Evolutionary conservation across 176 grass and related monocot species (phyloP).

Genomic region (Triticum aestivum): DNA sequence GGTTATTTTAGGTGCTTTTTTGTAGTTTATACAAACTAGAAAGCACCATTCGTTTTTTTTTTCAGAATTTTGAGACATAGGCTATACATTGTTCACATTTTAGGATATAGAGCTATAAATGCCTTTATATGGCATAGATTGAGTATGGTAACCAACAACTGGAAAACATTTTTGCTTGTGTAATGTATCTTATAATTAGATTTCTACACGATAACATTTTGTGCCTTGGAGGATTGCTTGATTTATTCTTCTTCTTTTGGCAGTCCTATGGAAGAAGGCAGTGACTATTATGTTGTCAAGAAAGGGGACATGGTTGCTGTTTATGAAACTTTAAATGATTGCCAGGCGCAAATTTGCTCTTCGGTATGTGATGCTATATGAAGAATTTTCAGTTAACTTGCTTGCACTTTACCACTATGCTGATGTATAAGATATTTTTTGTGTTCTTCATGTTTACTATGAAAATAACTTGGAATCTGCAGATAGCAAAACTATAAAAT

Average conservation of each 20-base stretch:
- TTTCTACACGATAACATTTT: neutral
- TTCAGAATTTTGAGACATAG: neutral
- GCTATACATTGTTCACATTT: neutral
- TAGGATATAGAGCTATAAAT: neutral
- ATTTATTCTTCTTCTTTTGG: neutral
- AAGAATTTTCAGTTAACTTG: neutral
- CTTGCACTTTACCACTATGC: neutral
- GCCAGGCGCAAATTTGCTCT: slow-evolving; percentile 58
- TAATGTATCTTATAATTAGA: slow-evolving; percentile 5
- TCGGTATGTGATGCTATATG: slow-evolving; percentile 34
- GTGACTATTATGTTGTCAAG: slow-evolving; percentile 51
- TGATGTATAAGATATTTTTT: neutral
- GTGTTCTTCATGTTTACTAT: neutral
- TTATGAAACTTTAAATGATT: slow-evolving; percentile 39
- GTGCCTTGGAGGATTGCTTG: neutral
- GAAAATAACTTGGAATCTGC: neutral
- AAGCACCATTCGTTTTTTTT: neutral
- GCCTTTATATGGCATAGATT: neutral
- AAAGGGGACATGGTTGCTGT: slow-evolving; percentile 45
- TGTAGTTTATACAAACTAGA: neutral
- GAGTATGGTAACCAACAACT: neutral
- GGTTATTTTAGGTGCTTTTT: neutral
- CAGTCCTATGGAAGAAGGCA: slow-evolving; percentile 53
- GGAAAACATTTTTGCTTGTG: neutral
- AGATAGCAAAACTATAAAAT: neutral